Base-by-base conservation (phyloP, 2,329 filamentous ascomycete genomes). In the Fusarium verrucosum region DNA sequence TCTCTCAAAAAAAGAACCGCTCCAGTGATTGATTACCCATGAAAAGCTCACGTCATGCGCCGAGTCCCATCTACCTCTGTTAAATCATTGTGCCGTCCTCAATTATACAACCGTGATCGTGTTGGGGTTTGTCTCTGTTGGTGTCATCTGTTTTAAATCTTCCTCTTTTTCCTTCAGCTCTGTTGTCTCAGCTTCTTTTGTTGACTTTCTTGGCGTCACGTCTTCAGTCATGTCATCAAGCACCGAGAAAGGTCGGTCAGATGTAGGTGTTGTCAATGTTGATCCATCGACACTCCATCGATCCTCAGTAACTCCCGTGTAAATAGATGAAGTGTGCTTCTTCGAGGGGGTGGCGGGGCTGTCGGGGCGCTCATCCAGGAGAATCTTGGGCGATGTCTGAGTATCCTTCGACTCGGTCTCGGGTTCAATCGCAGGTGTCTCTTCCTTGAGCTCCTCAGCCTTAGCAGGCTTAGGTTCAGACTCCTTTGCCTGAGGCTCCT, bases 261-360 rank as follows among this genome's bases (percentile, higher is more conserved):
- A 79, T 4, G 75, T 79, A 3, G 77, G 76, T 2, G 77, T 79
- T 26, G 76, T 78, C 16, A 78, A 63, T 10, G 74, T 76, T 10
- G 77, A 77, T 23, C 75, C 73, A 33, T 78, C 75, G 19, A 75
- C 68, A 62, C 77, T 79, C 72, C 73, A 78, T 38, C 72, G 72
- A 33, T 77, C 75, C 25, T 78, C 77, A 3, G 72, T 78, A 8
- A 66, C 71, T n/a, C 77, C 75, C 13, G 76, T 78, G 50, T 74
- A 78, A 28, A 78, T 71, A 7, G 77, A 79, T 16, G 76, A 78
- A 9, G 73, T 74, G 62, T 77, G 76, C 57, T 77, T 78, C 58
- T 72, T 74, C 4, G 66, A 69, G 10, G 69, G 51, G 11, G 73
- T 71, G 40, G 75, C 72, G 4, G 74, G 74, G 42, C 58, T 70